phyloP scores from a whole-genome alignment of 208 protist genomes.

The Leishmania tropica region DNA sequence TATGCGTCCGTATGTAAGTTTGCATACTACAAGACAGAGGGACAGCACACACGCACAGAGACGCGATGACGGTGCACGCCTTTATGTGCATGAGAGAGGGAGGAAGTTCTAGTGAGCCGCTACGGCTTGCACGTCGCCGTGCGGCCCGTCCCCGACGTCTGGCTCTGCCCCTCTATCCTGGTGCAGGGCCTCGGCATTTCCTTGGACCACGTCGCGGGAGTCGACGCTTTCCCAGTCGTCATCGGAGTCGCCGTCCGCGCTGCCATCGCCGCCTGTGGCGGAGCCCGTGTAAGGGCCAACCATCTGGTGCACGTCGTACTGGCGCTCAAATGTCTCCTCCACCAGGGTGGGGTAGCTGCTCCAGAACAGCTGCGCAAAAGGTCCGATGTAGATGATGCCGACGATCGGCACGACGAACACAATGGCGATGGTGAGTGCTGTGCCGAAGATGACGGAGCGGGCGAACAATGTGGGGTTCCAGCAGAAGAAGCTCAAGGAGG shows the following conservation, averaged over 20 bases:
- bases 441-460: conserved; percentile 8
- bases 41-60: neutral
- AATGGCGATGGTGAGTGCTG: conserved; percentile 7
- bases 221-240: conserved; percentile 25
- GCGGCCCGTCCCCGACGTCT: neutral
- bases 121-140: neutral
- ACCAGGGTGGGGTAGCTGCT: conserved; percentile 17
- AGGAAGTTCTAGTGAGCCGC: neutral
- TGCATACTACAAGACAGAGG: neutral
- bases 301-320: conserved; percentile 37
- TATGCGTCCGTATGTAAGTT: neutral
- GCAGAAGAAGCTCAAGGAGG: conserved; percentile 59
- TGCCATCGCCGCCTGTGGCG: neutral
- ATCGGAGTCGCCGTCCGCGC: neutral
- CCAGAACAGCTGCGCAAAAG: conserved; percentile 5
- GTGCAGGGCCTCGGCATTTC: neutral
- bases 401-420: conserved; percentile 16
- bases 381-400: conserved; percentile 13
- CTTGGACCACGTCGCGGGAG: neutral
- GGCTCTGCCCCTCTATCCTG: neutral
- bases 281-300: conserved; percentile 13
- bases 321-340: conserved; percentile 34
- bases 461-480: conserved; percentile 29
- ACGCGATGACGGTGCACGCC: neutral
- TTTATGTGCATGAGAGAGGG: neutral